Evolutionary conservation across 2,329 filamentous ascomycete species (phyloP).

Genomic region (Ophiocordyceps sinensis): DNA sequence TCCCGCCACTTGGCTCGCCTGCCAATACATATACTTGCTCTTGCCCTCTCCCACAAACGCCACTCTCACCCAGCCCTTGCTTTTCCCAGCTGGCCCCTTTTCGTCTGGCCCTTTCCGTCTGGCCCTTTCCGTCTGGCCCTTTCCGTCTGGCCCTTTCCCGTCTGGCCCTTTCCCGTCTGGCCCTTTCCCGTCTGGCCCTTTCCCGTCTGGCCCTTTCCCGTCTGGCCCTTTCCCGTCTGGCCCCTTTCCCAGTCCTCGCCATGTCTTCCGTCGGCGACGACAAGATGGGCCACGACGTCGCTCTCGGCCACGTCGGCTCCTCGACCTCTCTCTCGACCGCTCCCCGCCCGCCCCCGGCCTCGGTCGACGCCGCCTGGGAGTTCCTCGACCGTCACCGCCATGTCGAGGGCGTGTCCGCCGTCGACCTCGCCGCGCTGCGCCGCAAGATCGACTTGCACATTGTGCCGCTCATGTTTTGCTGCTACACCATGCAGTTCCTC

Average conservation of each 20-base stretch:
- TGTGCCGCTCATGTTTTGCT: slow-evolving; percentile 45
- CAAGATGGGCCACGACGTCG: slow-evolving; percentile 1
- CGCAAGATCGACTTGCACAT: slow-evolving; percentile 44
- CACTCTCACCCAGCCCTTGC: too few relatives aligned
- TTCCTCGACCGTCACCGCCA: slow-evolving; percentile 28
- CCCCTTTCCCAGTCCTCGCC: not conserved
- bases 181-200: too few relatives aligned
- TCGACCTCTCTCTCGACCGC: slow-evolving; percentile 10
- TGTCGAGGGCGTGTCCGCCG: slow-evolving; percentile 14
- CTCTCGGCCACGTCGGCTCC: slow-evolving; percentile 6
- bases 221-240: not conserved
- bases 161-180: too few relatives aligned
- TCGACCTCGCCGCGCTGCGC: slow-evolving; percentile 30
- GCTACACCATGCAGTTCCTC: slow-evolving; percentile 48
- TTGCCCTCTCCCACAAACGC: too few relatives aligned
- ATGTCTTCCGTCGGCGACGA: slow-evolving; percentile 12
- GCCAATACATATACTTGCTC: too few relatives aligned
- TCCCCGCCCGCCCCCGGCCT: too few relatives aligned
- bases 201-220: too few relatives aligned
- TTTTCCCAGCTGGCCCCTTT: too few relatives aligned
- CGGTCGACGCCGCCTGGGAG: slow-evolving; percentile 32
- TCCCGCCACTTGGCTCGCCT: too few relatives aligned
- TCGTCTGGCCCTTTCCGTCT: too few relatives aligned
- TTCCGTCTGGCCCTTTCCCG: too few relatives aligned
- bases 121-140: too few relatives aligned